Evolutionary conservation across 1,284 basidiomycete species (phyloP).

Genomic region (Wallemia hederae): DNA sequence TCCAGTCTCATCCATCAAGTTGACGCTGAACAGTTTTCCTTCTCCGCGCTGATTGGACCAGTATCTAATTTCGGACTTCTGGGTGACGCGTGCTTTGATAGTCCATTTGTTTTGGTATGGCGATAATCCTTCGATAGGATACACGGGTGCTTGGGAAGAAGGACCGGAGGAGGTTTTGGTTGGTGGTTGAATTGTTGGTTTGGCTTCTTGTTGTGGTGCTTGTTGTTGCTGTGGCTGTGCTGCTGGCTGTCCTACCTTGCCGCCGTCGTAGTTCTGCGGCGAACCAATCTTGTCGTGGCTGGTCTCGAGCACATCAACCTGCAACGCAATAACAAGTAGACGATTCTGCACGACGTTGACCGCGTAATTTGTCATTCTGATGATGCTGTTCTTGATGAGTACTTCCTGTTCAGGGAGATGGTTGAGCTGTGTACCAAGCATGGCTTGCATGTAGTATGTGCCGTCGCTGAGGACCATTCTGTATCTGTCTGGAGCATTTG

Average conservation of each 20-base stretch:
- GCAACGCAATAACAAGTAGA: slow-evolving; percentile 26
- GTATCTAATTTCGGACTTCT: slow-evolving; percentile 63
- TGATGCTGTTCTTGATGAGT: slow-evolving; percentile 41
- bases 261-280: neutral
- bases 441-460: slow-evolving; percentile 52
- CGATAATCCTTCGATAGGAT: slow-evolving; percentile 77
- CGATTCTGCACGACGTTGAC: slow-evolving; percentile 61
- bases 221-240: slow-evolving; percentile 3
- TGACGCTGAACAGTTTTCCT: slow-evolving; percentile 81
- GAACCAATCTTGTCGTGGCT: neutral
- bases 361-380: slow-evolving; percentile 44
- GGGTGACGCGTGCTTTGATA: slow-evolving; percentile 76
- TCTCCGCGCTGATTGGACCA: slow-evolving; percentile 80
- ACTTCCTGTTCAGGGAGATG: slow-evolving; percentile 35
- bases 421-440: slow-evolving; percentile 85
- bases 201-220: slow-evolving; percentile 2
- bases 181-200: neutral
- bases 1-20: slow-evolving; percentile 77
- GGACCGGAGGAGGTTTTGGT: neutral
- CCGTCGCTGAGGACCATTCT: slow-evolving; percentile 35
- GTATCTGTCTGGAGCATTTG: neutral
- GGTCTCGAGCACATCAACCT: neutral
- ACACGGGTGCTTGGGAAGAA: slow-evolving; percentile 22
- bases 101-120: slow-evolving; percentile 98
- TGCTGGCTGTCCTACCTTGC: slow-evolving; percentile 7